phyloP scores from a whole-genome alignment of 1,284 basidiomycete genomes.

The Cryptococcus deneoformans region DNA sequence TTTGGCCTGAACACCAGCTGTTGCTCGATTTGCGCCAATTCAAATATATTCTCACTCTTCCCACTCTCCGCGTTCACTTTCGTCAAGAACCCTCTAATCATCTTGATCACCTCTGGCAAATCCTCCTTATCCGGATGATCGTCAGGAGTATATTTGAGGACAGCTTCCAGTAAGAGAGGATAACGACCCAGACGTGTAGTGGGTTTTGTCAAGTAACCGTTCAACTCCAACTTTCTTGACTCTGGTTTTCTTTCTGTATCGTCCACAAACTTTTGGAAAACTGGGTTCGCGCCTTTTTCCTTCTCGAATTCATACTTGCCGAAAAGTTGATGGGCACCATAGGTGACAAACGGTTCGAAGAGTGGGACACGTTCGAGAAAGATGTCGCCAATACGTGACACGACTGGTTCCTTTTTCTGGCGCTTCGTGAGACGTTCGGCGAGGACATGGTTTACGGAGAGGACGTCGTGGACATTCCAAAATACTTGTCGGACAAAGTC shows the following conservation, averaged over 20 bases:
- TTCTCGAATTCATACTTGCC: constrained; percentile 99
- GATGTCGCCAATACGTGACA: constrained; percentile 89
- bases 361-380: constrained; percentile 83
- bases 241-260: constrained; percentile 88
- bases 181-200: constrained; percentile 96
- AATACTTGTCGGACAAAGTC: constrained; percentile 95
- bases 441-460: constrained; percentile 82
- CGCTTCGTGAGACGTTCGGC: constrained; percentile 93
- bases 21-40: constrained; percentile 82
- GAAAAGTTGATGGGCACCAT: constrained; percentile 95
- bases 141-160: constrained; percentile 88
- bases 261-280: constrained; percentile 97
- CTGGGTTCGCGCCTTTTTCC: constrained; percentile 89
- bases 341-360: constrained; percentile 90
- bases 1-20: constrained; percentile 81
- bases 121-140: constrained; percentile 82
- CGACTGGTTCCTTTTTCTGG: constrained; percentile 90
- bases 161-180: constrained; percentile 88
- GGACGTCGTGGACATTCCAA: constrained; percentile 96
- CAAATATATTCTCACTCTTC: constrained; percentile 89
- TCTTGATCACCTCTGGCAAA: constrained; percentile 73
- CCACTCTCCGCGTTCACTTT: constrained; percentile 92
- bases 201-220: constrained; percentile 97
- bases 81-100: constrained; percentile 77
- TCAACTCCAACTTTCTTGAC: constrained; percentile 94